phyloP scores from a whole-genome alignment of 2,329 filamentous ascomycete species.

The Geosmithia morbida region DNA sequence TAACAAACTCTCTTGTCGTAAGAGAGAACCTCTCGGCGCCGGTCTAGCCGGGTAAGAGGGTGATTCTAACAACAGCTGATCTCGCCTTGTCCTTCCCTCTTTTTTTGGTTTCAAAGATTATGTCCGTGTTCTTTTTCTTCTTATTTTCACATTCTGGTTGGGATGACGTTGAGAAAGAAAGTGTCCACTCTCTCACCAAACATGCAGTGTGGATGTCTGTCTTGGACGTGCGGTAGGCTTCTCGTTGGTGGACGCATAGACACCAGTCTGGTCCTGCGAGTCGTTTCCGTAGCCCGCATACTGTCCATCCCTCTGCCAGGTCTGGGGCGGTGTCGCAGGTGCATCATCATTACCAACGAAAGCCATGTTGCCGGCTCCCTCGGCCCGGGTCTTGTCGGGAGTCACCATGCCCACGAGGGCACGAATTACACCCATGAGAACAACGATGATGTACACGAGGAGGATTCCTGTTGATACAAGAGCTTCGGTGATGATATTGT shows the following conservation, averaged over 20 bases:
- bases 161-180: background rate
- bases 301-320: constrained; percentile 11
- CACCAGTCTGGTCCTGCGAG: background rate
- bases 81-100: background rate
- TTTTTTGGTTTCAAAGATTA: background rate
- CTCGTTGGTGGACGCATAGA: background rate
- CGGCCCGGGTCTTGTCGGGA: constrained; percentile 31
- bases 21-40: background rate
- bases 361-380: constrained; percentile 9
- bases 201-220: background rate
- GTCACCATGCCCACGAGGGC: constrained; percentile 46
- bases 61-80: background rate
- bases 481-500: constrained; percentile 59
- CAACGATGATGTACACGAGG: constrained; percentile 62
- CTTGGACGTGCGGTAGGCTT: background rate
- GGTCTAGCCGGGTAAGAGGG: background rate
- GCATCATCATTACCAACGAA: constrained; percentile 15
- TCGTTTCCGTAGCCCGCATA: background rate
- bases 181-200: background rate
- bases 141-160: background rate
- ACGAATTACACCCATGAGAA: constrained; percentile 58
- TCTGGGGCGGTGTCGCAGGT: constrained; percentile 4
- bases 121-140: background rate
- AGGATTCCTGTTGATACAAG: constrained; percentile 66
- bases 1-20: background rate